Evolutionary conservation across 2,329 filamentous ascomycete species (phyloP).

Genomic region (Aspergillus costaricaensis): DNA sequence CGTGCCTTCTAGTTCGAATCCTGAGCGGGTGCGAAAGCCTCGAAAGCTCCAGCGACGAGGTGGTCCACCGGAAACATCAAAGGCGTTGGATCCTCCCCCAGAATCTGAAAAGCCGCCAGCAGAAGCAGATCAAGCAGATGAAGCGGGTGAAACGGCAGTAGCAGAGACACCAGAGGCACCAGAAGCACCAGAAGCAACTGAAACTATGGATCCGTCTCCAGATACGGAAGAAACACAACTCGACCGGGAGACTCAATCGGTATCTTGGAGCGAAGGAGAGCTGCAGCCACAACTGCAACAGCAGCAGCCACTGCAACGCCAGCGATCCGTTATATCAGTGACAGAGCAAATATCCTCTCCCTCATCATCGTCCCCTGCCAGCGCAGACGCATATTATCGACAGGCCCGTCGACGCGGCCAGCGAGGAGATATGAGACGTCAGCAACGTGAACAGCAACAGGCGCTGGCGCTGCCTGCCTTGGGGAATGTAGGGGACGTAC

Average conservation of each 20-base stretch:
- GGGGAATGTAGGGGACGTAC: neutral
- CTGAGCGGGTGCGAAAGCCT: neutral
- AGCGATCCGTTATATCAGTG: neutral
- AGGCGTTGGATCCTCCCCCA: neutral
- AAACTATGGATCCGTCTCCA: neutral
- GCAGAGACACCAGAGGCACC: neutral
- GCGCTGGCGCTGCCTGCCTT: neutral
- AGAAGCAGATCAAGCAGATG: neutral
- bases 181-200: neutral
- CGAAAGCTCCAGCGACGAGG: neutral
- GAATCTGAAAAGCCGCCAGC: neutral
- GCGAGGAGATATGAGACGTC: neutral
- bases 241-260: neutral
- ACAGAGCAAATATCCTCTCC: neutral
- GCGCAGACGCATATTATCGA: neutral
- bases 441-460: neutral
- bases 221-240: neutral
- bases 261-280: neutral
- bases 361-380: neutral
- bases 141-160: too few relatives aligned
- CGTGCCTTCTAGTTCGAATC: neutral
- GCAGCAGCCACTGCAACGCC: neutral
- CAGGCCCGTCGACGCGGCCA: neutral
- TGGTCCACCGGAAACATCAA: neutral
- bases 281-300: neutral